Evolutionary conservation across 2,329 filamentous ascomycete species (phyloP).

Genomic region (Hirsutella minnesotensis): DNA sequence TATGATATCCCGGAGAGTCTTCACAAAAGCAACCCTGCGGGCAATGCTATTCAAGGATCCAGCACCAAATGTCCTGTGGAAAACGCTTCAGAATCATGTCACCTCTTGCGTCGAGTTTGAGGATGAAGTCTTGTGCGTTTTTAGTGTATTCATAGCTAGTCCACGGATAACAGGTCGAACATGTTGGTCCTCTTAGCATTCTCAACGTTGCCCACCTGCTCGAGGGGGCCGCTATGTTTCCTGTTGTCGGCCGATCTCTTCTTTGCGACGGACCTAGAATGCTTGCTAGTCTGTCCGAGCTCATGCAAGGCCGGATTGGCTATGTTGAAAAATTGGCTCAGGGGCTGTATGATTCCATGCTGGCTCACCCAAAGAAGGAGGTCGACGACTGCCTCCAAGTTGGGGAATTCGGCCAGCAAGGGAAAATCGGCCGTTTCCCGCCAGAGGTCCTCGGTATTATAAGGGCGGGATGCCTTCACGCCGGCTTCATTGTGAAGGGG

Average conservation of each 20-base stretch:
- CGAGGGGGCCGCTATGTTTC: not conserved
- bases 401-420: conserved; percentile 12
- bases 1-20: no score
- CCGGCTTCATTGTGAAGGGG: conserved; percentile 5
- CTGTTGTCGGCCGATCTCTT: not conserved
- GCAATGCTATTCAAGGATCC: no score
- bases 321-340: conserved; percentile 11
- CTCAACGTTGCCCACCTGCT: not conserved
- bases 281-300: no score
- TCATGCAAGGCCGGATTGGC: not conserved
- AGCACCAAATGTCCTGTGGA: no score
- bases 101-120: no score
- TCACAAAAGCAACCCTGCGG: no score
- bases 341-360: conserved; percentile 2
- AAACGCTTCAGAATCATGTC: no score
- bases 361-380: conserved; percentile 10
- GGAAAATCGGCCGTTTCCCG: conserved; percentile 14
- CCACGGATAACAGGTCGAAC: conserved; percentile 6
- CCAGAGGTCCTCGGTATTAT: conserved; percentile 7
- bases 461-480: not conserved
- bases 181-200: conserved; percentile 3
- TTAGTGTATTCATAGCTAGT: not conserved
- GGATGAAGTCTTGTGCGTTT: not conserved
- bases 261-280: no score
- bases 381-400: conserved; percentile 7